Base-by-base conservation (phyloP, 192 early-diverging fungal species). In the Coemansia sp. region DNA sequence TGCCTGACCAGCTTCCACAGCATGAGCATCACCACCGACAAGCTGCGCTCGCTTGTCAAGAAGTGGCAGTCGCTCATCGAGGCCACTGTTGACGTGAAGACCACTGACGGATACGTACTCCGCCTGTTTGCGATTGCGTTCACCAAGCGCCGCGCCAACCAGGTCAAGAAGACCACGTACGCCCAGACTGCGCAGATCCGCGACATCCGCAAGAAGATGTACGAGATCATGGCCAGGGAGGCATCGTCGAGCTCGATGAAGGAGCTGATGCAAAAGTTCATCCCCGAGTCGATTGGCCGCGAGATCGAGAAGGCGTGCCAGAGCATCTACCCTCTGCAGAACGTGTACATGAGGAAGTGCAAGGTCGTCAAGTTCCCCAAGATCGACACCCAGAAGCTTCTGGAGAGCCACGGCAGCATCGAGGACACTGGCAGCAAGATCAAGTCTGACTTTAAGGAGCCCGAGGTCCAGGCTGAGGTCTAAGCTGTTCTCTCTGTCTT, bases 1-100 rank as follows among this genome's bases (percentile, higher is more conserved):
- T 60, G 96, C 98, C 90, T 99, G 65, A 99, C 98, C 91, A 96
- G 96, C 91, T 99, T 99, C 91, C 90, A 98, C 91, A 90, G 96
- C 77, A 98, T 99, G 96, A 92, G 94, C 88, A 95, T 99, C 87
- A 98, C 98, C 84, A 92, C 94, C 64, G 98, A 99, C 91, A 99
- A 99, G 93, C 92, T 99, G 85, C 92, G 96, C 78, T 98, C 95
- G 80, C 87, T 99, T 75, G 92, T 99, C 76, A 95, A 95, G 92
- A 99, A 99, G 92, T 97, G 96, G 96, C 95, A 98, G 87, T 89
- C 98, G 73, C 86, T 96, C 64, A 95, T 99, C 62, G 96, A 99
- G 90, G 95, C 95, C 66, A 89, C 92, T 84, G 89, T 96, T 24
- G 96, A 99, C 85, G 93, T 98, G 89, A 99, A 99, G 93, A 99